A percentile compares a stretch with the other conserved stretches of the same genome.
Conservation (phyloP, 305 asterid species). For the Withania somnifera region DNA sequence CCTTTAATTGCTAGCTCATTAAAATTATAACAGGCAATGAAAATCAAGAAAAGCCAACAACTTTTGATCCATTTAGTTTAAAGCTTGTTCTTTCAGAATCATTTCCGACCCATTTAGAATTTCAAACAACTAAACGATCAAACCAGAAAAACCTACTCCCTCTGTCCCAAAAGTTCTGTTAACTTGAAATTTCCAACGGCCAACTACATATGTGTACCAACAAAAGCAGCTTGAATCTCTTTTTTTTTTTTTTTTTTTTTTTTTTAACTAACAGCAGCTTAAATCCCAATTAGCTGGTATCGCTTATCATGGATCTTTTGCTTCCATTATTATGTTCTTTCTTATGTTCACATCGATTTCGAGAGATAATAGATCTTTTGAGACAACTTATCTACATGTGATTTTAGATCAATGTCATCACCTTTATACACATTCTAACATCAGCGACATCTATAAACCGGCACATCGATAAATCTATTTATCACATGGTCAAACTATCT, state of each 20-base stretch:
- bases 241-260: no score
- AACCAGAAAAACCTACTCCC: neutral
- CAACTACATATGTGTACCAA: neutral
- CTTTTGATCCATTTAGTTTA: neutral
- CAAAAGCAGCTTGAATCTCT: no score
- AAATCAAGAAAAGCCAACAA: neutral
- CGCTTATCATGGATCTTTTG: neutral
- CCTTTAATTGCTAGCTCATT: neutral
- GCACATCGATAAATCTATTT: neutral
- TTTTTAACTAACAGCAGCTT: no score
- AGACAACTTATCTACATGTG: neutral
- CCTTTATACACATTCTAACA: neutral
- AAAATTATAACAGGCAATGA: no score
- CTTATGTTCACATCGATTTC: neutral
- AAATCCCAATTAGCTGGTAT: neutral
- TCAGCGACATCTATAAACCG: neutral
- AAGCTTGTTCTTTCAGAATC: neutral
- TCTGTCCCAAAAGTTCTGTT: neutral
- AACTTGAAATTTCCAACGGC: neutral
- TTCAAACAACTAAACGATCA: neutral
- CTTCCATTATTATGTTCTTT: neutral
- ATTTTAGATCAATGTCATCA: neutral
- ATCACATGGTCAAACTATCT: neutral
- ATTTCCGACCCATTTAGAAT: neutral
- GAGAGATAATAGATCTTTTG: neutral